phyloP scores from a whole-genome alignment of 2,329 filamentous ascomycete species.

The Scedosporium boydii region DNA sequence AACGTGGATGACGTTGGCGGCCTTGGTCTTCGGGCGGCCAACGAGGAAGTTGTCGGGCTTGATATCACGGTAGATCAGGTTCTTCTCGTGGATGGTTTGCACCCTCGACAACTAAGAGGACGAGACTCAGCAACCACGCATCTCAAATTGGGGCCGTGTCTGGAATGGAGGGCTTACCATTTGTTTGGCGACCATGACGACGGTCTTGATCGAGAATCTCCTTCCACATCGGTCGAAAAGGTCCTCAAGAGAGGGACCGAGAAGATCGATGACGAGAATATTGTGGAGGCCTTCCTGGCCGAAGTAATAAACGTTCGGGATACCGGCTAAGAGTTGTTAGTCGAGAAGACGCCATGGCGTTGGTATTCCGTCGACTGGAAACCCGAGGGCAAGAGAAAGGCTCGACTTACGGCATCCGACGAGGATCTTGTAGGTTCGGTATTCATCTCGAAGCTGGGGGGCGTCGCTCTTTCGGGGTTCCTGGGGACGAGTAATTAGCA shows the following conservation, averaged over 20 bases:
- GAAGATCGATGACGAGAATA: conserved; percentile 93
- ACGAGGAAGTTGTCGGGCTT: conserved; percentile 99
- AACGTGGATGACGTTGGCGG: conserved; percentile 96
- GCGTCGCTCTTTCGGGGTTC: conserved; percentile 98
- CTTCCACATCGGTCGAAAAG: conserved; percentile 96
- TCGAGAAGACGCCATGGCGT: conserved; percentile 11
- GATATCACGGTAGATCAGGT: conserved; percentile 97
- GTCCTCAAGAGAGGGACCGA: conserved; percentile 90
- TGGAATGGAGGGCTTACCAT: conserved; percentile 54
- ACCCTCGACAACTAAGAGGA: conserved; percentile 67
- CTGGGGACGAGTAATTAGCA: conserved; percentile 32
- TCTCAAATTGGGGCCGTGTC: not conserved
- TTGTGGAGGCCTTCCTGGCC: conserved; percentile 98
- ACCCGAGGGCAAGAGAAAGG: not conserved
- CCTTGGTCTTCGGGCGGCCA: conserved; percentile 81
- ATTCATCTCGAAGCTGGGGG: conserved; percentile 94
- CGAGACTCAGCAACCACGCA: not conserved
- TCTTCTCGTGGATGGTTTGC: conserved; percentile 94
- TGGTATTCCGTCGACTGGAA: too few species aligned
- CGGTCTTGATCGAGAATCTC: conserved; percentile 92
- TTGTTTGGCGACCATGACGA: conserved; percentile 98
- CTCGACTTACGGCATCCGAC: conserved; percentile 88
- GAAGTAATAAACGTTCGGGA: conserved; percentile 99
- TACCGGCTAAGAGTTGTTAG: conserved; percentile 58
- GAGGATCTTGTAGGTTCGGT: conserved; percentile 98